Evolutionary conservation across 2,329 filamentous ascomycete genomes (phyloP).

Genomic region (Fusarium beomiforme): DNA sequence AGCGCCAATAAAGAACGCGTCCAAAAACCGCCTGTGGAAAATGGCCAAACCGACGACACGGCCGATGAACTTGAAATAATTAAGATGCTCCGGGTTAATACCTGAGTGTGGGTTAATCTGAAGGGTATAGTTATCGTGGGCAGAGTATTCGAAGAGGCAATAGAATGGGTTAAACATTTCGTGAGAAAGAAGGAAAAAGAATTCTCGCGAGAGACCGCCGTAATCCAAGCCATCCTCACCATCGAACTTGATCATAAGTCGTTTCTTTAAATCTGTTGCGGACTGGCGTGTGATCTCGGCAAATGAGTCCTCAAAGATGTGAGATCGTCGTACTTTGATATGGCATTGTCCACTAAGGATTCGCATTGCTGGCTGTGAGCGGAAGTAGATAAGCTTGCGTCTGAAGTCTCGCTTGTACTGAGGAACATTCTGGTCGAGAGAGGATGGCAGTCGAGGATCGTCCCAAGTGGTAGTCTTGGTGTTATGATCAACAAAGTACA

Average conservation of each 20-base stretch:
- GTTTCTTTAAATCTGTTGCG: constrained; percentile 95
- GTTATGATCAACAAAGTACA: constrained; percentile 99
- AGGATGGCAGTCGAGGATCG: constrained; percentile 93
- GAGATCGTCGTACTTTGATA: constrained; percentile 94
- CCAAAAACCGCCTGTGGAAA: constrained; percentile 96
- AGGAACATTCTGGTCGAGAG: constrained; percentile 95
- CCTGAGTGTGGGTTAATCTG: constrained; percentile 99
- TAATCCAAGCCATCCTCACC: constrained; percentile 98
- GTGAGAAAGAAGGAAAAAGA: constrained; percentile 98
- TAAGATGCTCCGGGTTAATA: constrained; percentile 98
- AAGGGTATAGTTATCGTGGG: constrained; percentile 99
- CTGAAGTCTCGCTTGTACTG: constrained; percentile 99
- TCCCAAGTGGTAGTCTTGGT: constrained; percentile 99
- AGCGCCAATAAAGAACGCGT: constrained; percentile 98
- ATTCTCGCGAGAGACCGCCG: constrained; percentile 95
- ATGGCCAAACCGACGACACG: constrained; percentile 96
- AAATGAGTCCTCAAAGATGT: constrained; percentile 99
- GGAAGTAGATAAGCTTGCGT: constrained; percentile 98
- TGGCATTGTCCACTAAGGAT: constrained; percentile 97
- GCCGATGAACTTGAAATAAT: constrained; percentile 99
- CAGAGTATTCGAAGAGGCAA: constrained; percentile 98
- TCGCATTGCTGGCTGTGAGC: constrained; percentile 94
- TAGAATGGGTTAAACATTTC: constrained; percentile 99
- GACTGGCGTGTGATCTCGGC: constrained; percentile 98
- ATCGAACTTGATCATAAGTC: constrained; percentile 99